Evolutionary conservation across 2,329 filamentous ascomycete species (phyloP).

Genomic region (Aureobasidium zeae): DNA sequence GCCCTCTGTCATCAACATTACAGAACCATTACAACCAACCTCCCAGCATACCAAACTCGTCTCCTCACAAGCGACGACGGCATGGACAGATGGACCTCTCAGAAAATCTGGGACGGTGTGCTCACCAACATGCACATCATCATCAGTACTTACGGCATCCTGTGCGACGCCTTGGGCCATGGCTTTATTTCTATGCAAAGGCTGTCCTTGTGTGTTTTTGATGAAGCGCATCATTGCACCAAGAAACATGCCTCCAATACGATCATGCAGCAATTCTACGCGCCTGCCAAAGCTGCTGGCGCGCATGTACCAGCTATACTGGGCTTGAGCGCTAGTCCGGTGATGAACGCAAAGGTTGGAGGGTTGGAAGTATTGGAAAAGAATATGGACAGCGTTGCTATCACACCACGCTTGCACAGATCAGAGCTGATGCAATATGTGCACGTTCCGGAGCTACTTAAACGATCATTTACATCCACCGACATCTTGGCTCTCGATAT

Average conservation of each 20-base stretch:
- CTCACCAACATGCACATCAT: slow-evolving; percentile 60
- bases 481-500: not conserved
- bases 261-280: slow-evolving; percentile 68
- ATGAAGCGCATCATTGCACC: slow-evolving; percentile 76
- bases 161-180: slow-evolving; percentile 65
- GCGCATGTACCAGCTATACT: slow-evolving; percentile 54
- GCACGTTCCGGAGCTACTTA: slow-evolving; percentile 52
- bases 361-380: slow-evolving; percentile 55
- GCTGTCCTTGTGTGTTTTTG: slow-evolving; percentile 65
- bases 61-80: slow-evolving; percentile 59
- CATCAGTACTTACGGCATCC: slow-evolving; percentile 66
- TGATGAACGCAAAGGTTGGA: slow-evolving; percentile 49
- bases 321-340: slow-evolving; percentile 72
- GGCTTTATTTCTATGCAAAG: slow-evolving; percentile 58
- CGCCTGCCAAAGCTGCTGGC: slow-evolving; percentile 32
- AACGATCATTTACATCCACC: slow-evolving; percentile 2
- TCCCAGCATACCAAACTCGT: slow-evolving; percentile 46
- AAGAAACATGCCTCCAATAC: slow-evolving; percentile 54
- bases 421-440: slow-evolving; percentile 60
- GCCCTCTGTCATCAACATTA: slow-evolving; percentile 39
- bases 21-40: slow-evolving; percentile 26
- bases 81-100: slow-evolving; percentile 63
- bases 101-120: slow-evolving; percentile 56
- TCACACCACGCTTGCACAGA: slow-evolving; percentile 58
- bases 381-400: slow-evolving; percentile 60